Percentiles rank a stretch among this genome's conserved stretches.
phyloP scores from a whole-genome alignment of 495 filamentous ascomycete genomes.

The Penicillium verhagenii region DNA sequence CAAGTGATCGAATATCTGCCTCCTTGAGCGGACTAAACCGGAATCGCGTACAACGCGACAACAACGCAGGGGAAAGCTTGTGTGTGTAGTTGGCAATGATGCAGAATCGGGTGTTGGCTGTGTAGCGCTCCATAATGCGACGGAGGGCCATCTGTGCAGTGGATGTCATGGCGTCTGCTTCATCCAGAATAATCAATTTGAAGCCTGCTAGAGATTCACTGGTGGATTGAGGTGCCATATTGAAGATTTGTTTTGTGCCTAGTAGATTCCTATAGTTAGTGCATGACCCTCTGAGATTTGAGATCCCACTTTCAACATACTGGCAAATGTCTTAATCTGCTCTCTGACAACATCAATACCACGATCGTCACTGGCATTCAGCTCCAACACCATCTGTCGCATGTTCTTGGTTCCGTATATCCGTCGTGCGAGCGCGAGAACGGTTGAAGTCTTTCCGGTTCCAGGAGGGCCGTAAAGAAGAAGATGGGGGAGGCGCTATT shows the following conservation, averaged over 20 bases:
- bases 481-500: constrained; percentile 83
- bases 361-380: constrained; percentile 95
- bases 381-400: constrained; percentile 95
- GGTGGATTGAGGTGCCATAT: constrained; percentile 48
- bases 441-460: constrained; percentile 95
- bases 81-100: constrained; percentile 99
- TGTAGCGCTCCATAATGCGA: constrained; percentile 99
- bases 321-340: constrained; percentile 98
- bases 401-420: constrained; percentile 93
- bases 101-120: constrained; percentile 95
- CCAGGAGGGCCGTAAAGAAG: constrained; percentile 96
- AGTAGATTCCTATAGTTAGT: too few relatives aligned
- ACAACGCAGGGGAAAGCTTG: constrained; percentile 91
- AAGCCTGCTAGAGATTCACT: constrained; percentile 64
- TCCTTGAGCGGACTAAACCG: constrained; percentile 93
- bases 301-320: constrained; percentile 37
- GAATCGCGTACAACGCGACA: constrained; percentile 93
- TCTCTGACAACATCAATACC: constrained; percentile 98
- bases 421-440: constrained; percentile 82
- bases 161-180: constrained; percentile 97
- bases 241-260: constrained; percentile 67
- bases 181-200: constrained; percentile 97
- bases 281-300: too few relatives aligned
- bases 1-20: constrained; percentile 72
- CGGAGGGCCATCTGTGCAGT: constrained; percentile 96